Evolutionary conservation across 2,329 filamentous ascomycete genomes (phyloP).

Genomic region (Alternaria consortialis): DNA sequence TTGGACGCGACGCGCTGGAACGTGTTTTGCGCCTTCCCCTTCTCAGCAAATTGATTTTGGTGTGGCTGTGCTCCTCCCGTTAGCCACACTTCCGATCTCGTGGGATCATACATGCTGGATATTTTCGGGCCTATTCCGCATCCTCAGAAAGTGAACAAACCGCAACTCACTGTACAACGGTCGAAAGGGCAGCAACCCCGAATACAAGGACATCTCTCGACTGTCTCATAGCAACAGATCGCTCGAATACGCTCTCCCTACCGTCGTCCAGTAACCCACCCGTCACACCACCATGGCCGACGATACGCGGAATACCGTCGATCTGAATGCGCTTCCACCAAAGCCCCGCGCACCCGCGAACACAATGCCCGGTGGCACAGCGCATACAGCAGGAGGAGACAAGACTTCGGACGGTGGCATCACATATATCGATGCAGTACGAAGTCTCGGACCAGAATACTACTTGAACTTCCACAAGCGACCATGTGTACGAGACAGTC

Average conservation of each 20-base stretch:
- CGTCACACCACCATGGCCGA: conserved; percentile 55
- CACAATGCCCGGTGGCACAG: conserved; percentile 63
- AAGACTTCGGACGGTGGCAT: conserved; percentile 46
- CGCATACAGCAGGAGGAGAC: conserved; percentile 68
- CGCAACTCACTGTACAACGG: conserved; percentile 6
- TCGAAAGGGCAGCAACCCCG: not conserved
- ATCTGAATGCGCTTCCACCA: conserved; percentile 27
- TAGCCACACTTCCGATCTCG: conserved; percentile 8
- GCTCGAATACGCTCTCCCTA: not conserved
- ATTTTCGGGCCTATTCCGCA: conserved; percentile 37
- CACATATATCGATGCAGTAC: conserved; percentile 67
- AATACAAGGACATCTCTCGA: not conserved
- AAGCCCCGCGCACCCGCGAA: conserved; percentile 44
- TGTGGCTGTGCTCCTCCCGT: conserved; percentile 16
- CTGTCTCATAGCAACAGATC: not conserved
- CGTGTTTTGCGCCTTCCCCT: conserved; percentile 30
- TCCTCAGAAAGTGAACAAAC: conserved; percentile 19
- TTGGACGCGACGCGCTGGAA: conserved; percentile 33
- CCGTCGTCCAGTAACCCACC: not conserved
- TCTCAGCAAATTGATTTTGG: conserved; percentile 38
- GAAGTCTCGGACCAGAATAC: conserved; percentile 72
- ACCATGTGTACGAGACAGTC: conserved; percentile 83
- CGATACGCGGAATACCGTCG: conserved; percentile 52
- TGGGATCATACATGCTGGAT: conserved; percentile 33
- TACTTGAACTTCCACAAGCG: conserved; percentile 77